phyloP scores from a whole-genome alignment of 73 alveolate species.

The Paramecium sexaurelia region DNA sequence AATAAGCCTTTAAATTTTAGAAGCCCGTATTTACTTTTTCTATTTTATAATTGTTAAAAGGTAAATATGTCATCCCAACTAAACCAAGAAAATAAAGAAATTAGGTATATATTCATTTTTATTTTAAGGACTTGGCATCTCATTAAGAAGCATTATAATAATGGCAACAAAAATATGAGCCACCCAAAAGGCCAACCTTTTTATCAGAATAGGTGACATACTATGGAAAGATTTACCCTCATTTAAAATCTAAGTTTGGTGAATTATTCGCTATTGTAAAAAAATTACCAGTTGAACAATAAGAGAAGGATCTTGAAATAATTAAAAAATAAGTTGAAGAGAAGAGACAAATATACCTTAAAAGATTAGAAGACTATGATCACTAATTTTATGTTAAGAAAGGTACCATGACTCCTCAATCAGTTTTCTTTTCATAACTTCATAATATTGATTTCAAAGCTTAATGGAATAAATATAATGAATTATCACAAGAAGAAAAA shows the following conservation, averaged over 20 bases:
- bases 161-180: not conserved
- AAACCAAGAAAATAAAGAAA: not conserved
- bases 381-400: not conserved
- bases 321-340: not conserved
- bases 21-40: not conserved
- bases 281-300: not conserved
- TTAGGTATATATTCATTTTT: not conserved
- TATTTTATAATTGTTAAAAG: not conserved
- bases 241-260: not conserved
- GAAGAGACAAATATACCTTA: not conserved
- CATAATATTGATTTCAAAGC: not conserved
- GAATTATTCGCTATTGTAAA: not conserved
- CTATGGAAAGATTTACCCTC: not conserved
- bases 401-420: not conserved
- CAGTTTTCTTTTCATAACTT: not conserved
- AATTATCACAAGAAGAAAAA: not conserved
- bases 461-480: not conserved
- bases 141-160: not conserved
- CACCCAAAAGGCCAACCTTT: not conserved
- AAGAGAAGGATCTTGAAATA: not conserved
- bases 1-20: not conserved
- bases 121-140: not conserved
- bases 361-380: not conserved
- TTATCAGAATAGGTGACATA: not conserved
- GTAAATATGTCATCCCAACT: not conserved